phyloP scores from a whole-genome alignment of 768 basidiomycete genomes.

The Floccularia luteovirens region DNA sequence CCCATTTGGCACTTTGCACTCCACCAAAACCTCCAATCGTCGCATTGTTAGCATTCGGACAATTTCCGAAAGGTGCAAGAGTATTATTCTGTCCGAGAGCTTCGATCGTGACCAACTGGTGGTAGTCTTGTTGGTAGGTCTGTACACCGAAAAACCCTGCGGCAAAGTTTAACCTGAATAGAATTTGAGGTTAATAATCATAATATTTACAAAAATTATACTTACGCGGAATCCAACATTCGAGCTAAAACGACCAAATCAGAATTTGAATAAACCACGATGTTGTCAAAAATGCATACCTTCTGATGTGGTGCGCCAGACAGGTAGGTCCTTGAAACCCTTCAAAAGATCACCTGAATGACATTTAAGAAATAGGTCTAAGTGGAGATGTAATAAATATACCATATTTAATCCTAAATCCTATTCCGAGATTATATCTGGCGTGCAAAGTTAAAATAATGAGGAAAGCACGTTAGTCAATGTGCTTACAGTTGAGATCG shows the following conservation, averaged over 20 bases:
- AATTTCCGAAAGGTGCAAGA: constrained; percentile 62
- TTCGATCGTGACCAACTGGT: constrained; percentile 58
- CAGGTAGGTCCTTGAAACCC: constrained; percentile 40
- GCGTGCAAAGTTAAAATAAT: not conserved
- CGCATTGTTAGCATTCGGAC: constrained; percentile 43
- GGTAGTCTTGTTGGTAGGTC: constrained; percentile 43
- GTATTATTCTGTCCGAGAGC: constrained; percentile 55
- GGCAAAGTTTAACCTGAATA: constrained; percentile 34
- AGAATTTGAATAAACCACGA: not conserved
- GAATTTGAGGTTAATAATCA: not conserved
- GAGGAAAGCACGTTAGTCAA: not conserved
- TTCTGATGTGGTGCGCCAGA: constrained; percentile 56
- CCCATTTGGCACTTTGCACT: constrained; percentile 47
- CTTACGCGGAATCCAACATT: constrained; percentile 43
- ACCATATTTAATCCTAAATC: constrained; percentile 59
- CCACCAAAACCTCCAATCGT: constrained; percentile 36
- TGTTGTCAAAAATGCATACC: constrained; percentile 22
- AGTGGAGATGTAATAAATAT: constrained; percentile 12
- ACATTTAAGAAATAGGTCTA: not conserved
- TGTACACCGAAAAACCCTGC: constrained; percentile 53
- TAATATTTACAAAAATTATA: not conserved
- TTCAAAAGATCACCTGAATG: constrained; percentile 27
- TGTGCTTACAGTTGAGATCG: constrained; percentile 58
- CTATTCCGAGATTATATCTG: constrained; percentile 43
- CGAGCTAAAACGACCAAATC: constrained; percentile 27